phyloP scores from a whole-genome alignment of 805 yeast genomes.

The Lachancea dasiensis region DNA sequence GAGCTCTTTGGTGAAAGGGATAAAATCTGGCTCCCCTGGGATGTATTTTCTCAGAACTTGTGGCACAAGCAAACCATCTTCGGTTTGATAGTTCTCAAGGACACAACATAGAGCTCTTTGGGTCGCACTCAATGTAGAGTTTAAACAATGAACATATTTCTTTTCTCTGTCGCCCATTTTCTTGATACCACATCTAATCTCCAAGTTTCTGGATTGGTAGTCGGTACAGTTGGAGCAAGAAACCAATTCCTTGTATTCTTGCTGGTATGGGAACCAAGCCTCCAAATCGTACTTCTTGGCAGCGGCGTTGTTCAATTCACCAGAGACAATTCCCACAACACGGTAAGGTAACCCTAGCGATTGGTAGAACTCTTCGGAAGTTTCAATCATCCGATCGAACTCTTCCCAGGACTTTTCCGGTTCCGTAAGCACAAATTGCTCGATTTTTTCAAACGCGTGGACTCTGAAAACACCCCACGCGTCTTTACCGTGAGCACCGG shows the following conservation, averaged over 20 bases:
- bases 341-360: conserved; percentile 91
- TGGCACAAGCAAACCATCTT: conserved; percentile 88
- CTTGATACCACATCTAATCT: conserved; percentile 97
- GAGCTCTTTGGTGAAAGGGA: conserved; percentile 83
- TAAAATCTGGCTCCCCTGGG: conserved; percentile 97
- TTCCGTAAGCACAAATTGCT: conserved; percentile 92
- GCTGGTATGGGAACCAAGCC: conserved; percentile 99
- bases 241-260: conserved; percentile 96
- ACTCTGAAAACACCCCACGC: conserved; percentile 99
- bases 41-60: conserved; percentile 93
- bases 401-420: conserved; percentile 98
- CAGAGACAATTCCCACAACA: conserved; percentile 96
- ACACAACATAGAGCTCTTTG: conserved; percentile 98
- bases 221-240: conserved; percentile 99
- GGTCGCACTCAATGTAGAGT: conserved; percentile 95
- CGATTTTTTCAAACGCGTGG: conserved; percentile 96
- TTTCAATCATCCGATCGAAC: conserved; percentile 90
- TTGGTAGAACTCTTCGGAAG: conserved; percentile 89
- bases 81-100: conserved; percentile 96
- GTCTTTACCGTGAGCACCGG: conserved; percentile 98
- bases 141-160: conserved; percentile 97
- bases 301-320: conserved; percentile 98
- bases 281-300: conserved; percentile 98
- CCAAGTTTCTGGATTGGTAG: conserved; percentile 97
- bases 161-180: conserved; percentile 91